Percentiles rank a stretch among this genome's conserved stretches.
Evolutionary conservation across 148 eudicot genomes (phyloP).

Genomic region (Salicornia ramosissima): DNA sequence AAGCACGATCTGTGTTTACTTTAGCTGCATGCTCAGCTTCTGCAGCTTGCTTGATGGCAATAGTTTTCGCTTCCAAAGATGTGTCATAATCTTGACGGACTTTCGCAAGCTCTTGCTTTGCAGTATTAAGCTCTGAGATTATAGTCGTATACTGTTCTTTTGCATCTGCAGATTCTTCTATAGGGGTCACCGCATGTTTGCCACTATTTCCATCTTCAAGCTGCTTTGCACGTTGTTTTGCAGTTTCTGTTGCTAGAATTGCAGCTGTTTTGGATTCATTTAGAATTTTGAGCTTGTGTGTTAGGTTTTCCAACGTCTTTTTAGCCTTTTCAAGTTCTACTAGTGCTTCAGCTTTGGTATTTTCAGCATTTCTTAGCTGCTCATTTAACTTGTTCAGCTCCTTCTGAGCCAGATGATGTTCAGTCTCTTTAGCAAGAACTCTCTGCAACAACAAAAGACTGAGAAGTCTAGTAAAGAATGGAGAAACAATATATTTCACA

Average conservation of each 20-base stretch:
- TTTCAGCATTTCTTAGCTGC: slow-evolving; percentile 67
- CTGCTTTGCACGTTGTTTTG: slow-evolving; percentile 43
- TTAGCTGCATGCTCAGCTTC: slow-evolving; percentile 54
- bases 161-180: slow-evolving; percentile 39
- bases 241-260: slow-evolving; percentile 48
- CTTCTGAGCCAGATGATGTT: slow-evolving; percentile 70
- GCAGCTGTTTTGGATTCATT: slow-evolving; percentile 63
- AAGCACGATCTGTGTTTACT: slow-evolving; percentile 43
- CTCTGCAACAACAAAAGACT: slow-evolving; percentile 41
- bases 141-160: slow-evolving; percentile 44
- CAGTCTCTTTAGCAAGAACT: slow-evolving; percentile 69
- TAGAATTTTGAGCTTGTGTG: slow-evolving; percentile 46
- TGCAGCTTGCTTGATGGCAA: slow-evolving; percentile 47
- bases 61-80: slow-evolving; percentile 47
- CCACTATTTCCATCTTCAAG: slow-evolving; percentile 40
- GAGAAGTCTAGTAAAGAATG: not conserved
- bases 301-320: slow-evolving; percentile 52
- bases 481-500: not conserved
- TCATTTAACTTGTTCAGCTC: slow-evolving; percentile 78
- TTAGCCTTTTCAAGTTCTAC: slow-evolving; percentile 68
- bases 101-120: slow-evolving; percentile 65
- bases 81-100: slow-evolving; percentile 51
- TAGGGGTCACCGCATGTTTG: slow-evolving; percentile 18
- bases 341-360: slow-evolving; percentile 71
- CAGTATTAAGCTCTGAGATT: slow-evolving; percentile 51